Conservation (phyloP, 805 yeast species). For the Candida hungchunana region DNA sequence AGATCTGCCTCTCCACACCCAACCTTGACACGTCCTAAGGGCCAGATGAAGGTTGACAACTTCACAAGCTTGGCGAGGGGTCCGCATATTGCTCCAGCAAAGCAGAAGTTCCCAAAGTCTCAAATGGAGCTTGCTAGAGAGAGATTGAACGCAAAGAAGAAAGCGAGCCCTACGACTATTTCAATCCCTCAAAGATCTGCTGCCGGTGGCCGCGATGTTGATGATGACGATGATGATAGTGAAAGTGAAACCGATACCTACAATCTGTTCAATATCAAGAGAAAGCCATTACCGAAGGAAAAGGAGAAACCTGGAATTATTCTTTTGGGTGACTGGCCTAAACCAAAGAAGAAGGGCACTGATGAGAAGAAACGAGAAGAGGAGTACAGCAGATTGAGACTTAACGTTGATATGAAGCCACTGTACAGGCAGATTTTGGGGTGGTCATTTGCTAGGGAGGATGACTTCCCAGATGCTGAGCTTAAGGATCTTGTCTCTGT, state of each 20-base stretch:
- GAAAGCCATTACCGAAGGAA: conserved; percentile 12
- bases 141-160: conserved; percentile 23
- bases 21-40: conserved; percentile 10
- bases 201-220: too few species aligned
- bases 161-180: too few species aligned
- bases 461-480: conserved; percentile 57
- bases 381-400: conserved; percentile 71
- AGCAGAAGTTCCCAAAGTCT: conserved; percentile 28
- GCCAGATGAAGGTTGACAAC: conserved; percentile 35
- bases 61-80: conserved; percentile 34
- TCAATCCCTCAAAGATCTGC: too few species aligned
- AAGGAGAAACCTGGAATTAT: conserved; percentile 28
- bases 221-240: conserved; percentile 29
- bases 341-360: conserved; percentile 29
- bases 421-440: conserved; percentile 62
- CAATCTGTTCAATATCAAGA: conserved; percentile 26
- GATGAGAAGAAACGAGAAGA: conserved; percentile 51
- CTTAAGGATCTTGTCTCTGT: conserved; percentile 34
- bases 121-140: conserved; percentile 37
- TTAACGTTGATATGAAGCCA: conserved; percentile 74
- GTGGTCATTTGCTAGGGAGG: conserved; percentile 67
- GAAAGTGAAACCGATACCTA: conserved; percentile 32
- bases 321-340: conserved; percentile 28
- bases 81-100: conserved; percentile 24
- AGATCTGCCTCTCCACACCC: conserved; percentile 21